Conservation (phyloP, 306 rosid genomes). For the Citrullus amarus region DNA sequence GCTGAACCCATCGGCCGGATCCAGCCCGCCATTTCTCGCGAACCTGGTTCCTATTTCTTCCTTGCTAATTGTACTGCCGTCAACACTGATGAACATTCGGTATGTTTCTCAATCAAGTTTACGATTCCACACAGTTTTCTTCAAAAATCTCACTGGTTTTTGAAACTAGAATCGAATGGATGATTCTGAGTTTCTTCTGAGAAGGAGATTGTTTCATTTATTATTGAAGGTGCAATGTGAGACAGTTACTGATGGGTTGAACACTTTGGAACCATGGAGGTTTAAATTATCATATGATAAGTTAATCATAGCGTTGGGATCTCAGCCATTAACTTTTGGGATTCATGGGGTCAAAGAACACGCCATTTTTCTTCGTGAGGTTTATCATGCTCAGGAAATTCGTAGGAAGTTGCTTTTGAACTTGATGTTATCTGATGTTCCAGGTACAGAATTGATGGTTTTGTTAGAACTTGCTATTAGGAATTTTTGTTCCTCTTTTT, state of each 20-base stretch:
- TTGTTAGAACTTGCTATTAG: neutral
- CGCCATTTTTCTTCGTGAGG: conserved; percentile 91
- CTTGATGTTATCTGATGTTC: conserved; percentile 81
- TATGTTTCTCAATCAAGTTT: conserved; percentile 5
- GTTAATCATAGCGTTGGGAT: conserved; percentile 74
- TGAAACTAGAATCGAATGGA: neutral
- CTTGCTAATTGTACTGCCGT: conserved; percentile 58
- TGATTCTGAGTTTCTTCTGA: neutral
- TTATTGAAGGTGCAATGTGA: conserved; percentile 73
- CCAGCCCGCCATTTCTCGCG: conserved; percentile 76
- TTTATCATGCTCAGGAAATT: conserved; percentile 90
- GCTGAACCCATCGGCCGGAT: conserved; percentile 85
- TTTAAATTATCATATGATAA: conserved; percentile 74
- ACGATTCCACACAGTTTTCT: neutral
- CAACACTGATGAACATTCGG: conserved; percentile 47
- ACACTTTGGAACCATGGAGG: conserved; percentile 66
- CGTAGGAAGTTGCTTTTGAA: conserved; percentile 87
- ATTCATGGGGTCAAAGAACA: conserved; percentile 73
- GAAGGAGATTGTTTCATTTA: neutral
- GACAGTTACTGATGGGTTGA: conserved; percentile 50
- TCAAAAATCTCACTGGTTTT: neutral
- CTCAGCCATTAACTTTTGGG: conserved; percentile 78
- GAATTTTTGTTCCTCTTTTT: neutral
- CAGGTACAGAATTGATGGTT: conserved; percentile 39
- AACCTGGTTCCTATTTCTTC: conserved; percentile 86